phyloP scores from a whole-genome alignment of 169 alveolate species.

The Haemoproteus tartakovskyi region DNA sequence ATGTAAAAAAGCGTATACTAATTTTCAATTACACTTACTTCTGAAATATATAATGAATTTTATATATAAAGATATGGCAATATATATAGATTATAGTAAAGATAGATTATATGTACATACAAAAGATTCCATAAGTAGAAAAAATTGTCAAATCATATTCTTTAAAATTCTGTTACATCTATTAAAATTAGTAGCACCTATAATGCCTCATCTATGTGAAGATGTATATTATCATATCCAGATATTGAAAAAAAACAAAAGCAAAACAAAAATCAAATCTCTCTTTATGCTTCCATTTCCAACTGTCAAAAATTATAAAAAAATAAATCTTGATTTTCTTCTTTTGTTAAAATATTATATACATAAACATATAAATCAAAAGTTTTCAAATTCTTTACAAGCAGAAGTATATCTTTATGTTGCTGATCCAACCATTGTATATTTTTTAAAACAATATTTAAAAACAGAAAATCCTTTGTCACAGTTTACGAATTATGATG shows the following conservation, averaged over 20 bases:
- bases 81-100: conserved; percentile 45
- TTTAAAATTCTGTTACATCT: conserved; percentile 6
- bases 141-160: conserved; percentile 32
- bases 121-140: conserved; percentile 40
- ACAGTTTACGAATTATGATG: conserved; percentile 44
- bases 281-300: conserved; percentile 41
- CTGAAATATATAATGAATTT: conserved; percentile 27
- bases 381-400: conserved; percentile 26
- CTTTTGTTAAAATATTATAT: conserved; percentile 31
- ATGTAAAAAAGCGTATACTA: conserved; percentile 11
- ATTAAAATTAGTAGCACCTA: conserved; percentile 28
- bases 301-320: conserved; percentile 12
- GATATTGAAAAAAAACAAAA: background rate
- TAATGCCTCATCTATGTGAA: conserved; percentile 56
- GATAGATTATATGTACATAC: conserved; percentile 49
- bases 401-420: conserved; percentile 23
- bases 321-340: conserved; percentile 18
- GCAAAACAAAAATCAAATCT: background rate
- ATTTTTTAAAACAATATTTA: conserved; percentile 15
- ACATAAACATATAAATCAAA: conserved; percentile 31
- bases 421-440: conserved; percentile 1
- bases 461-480: background rate
- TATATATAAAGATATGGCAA: conserved; percentile 38
- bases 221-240: conserved; percentile 17
- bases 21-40: conserved; percentile 25